Percentiles rank a stretch among this genome's conserved stretches.
These are phyloP conservation scores for Aotearoamyces nothofagi DNA, from an alignment of 2,329 filamentous ascomycete genomes.

Conservation along the genomic window DNA sequence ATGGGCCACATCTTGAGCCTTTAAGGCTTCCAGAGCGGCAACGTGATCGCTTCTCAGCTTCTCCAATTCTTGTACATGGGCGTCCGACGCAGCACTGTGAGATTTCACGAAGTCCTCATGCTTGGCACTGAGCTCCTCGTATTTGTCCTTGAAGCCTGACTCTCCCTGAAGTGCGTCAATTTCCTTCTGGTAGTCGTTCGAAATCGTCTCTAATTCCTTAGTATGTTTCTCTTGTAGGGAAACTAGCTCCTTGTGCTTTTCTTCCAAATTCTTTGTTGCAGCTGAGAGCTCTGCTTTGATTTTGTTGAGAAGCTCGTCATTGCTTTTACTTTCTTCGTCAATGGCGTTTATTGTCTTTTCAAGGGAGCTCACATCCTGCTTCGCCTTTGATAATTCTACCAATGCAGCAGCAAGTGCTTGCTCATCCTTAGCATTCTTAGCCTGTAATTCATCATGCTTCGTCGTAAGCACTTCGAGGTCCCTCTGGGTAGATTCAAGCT, in stretches of 20 bases:
- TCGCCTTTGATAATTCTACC: conserved; percentile 17
- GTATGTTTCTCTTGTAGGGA: conserved; percentile 39
- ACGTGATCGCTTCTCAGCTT: conserved; percentile 11
- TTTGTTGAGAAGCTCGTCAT: conserved; percentile 16
- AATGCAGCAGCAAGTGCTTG: conserved; percentile 27
- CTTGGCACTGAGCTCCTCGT: conserved; percentile 41
- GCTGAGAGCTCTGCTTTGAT: conserved; percentile 15
- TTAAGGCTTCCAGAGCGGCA: conserved; percentile 22
- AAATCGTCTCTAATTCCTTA: conserved; percentile 40
- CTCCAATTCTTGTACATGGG: conserved; percentile 11
- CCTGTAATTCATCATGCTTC: conserved; percentile 24
- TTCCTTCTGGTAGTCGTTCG: conserved; percentile 47
- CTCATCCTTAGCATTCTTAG: conserved; percentile 24
- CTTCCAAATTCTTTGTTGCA: conserved; percentile 14
- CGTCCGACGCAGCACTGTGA: conserved; percentile 11
- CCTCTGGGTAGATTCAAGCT: conserved; percentile 25
- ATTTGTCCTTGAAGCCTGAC: conserved; percentile 48
- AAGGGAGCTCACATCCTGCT: conserved; percentile 30
- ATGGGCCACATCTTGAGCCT: conserved; percentile 35
- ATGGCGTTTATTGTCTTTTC: conserved; percentile 32
- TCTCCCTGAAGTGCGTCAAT: conserved; percentile 48
- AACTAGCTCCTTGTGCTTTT: conserved; percentile 19
- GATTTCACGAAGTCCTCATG: conserved; percentile 30
- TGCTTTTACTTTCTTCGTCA: conserved; percentile 24
- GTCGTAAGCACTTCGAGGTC: conserved; percentile 19